Evolutionary conservation across 345 rosid species (phyloP).

Genomic region (Corymbia maculata): DNA sequence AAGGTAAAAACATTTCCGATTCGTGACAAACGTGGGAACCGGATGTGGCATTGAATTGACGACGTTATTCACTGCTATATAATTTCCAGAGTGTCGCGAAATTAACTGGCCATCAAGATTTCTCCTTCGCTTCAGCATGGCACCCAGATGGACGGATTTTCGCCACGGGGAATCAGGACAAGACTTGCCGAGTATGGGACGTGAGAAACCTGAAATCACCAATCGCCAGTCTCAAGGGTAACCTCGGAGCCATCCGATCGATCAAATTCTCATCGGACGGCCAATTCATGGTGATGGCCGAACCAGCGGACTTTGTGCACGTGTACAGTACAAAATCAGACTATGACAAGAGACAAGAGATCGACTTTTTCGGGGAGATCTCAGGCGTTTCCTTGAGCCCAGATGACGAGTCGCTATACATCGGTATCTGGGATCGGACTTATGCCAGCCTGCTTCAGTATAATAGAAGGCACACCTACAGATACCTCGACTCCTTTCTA

Average conservation of each 20-base stretch:
- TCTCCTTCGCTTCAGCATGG: conserved; percentile 63
- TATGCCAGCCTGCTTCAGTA: conserved; percentile 53
- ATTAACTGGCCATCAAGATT: conserved; percentile 45
- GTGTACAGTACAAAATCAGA: conserved; percentile 29
- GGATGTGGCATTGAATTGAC: not conserved
- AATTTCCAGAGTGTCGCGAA: conserved; percentile 21
- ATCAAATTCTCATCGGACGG: conserved; percentile 51
- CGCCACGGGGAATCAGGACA: conserved; percentile 65
- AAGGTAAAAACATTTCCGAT: conserved; percentile 21
- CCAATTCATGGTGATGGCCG: conserved; percentile 43
- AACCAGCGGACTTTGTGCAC: conserved; percentile 65
- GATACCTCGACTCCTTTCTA: conserved; percentile 38
- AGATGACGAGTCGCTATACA: conserved; percentile 39
- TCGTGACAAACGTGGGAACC: not conserved
- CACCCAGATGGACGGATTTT: conserved; percentile 44
- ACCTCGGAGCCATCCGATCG: conserved; percentile 49
- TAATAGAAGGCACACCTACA: conserved; percentile 22
- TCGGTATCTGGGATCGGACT: conserved; percentile 62
- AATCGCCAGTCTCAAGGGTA: conserved; percentile 40
- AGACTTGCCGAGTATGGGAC: conserved; percentile 63
- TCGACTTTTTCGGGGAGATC: conserved; percentile 63
- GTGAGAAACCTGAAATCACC: conserved; percentile 31
- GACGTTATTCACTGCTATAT: not conserved
- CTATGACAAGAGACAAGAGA: conserved; percentile 38
- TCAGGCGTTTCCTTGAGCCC: conserved; percentile 60